Conservation (phyloP, 2,329 filamentous ascomycete species). For the Eutypella sp. region DNA sequence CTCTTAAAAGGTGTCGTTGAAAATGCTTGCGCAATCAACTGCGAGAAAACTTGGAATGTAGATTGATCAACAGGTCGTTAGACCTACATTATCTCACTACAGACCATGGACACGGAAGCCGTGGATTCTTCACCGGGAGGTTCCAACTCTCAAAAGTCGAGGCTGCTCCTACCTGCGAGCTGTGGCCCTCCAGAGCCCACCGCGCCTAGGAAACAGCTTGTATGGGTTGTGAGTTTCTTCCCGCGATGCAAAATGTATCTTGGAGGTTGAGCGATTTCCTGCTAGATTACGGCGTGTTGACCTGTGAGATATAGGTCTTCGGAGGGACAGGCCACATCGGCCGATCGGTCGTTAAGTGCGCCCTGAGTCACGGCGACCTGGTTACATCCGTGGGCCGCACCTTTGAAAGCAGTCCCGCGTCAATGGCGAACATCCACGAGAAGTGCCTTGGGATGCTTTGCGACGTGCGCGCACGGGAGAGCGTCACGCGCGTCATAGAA, state of each 20-base stretch:
- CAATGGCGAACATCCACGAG: constrained; percentile 66
- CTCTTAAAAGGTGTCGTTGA: too few relatives aligned
- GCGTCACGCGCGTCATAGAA: constrained; percentile 67
- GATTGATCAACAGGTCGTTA: not conserved
- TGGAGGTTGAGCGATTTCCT: not conserved
- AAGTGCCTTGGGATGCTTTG: constrained; percentile 79
- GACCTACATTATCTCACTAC: not conserved
- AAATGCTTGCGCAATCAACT: not conserved
- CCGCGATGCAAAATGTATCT: not conserved
- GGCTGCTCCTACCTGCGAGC: constrained; percentile 67
- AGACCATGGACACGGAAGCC: constrained; percentile 24
- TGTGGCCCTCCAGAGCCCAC: constrained; percentile 76
- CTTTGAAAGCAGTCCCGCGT: constrained; percentile 67
- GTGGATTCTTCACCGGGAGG: constrained; percentile 22
- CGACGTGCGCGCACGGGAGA: constrained; percentile 79
- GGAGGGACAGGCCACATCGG: constrained; percentile 98
- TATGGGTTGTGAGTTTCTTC: constrained; percentile 81
- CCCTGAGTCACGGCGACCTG: constrained; percentile 73
- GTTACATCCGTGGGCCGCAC: constrained; percentile 83
- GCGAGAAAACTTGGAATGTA: not conserved
- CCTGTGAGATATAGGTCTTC: constrained; percentile 59
- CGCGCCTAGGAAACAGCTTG: constrained; percentile 66
- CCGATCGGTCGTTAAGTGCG: constrained; percentile 78
- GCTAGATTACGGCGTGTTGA: constrained; percentile 2
- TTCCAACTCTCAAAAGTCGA: constrained; percentile 27